Evolutionary conservation across 306 rosid genomes (phyloP).

Genomic region (Vachellia pachyceras): DNA sequence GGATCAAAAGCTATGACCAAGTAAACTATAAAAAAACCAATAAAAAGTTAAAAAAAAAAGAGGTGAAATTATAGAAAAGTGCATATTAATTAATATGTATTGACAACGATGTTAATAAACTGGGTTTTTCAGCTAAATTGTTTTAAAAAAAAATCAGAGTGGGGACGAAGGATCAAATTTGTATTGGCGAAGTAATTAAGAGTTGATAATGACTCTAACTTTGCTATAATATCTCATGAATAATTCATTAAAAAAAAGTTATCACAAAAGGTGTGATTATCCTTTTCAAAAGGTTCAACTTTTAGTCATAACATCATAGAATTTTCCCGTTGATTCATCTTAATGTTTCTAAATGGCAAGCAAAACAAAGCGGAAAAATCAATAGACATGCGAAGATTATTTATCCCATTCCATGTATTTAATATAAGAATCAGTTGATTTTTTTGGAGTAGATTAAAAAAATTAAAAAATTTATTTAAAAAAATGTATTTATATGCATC

Average conservation of each 20-base stretch:
- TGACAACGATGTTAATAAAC: constrained; percentile 34
- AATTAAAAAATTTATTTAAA: too few relatives aligned
- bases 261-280: constrained; percentile 21
- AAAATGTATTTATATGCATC: too few relatives aligned
- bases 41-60: too few relatives aligned
- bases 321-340: constrained; percentile 8
- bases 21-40: too few relatives aligned
- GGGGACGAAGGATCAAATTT: background rate
- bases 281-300: constrained; percentile 34
- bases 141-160: background rate
- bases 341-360: background rate
- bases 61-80: too few relatives aligned
- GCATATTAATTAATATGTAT: background rate
- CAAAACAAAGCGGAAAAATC: background rate
- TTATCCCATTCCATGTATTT: background rate
- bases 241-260: constrained; percentile 40
- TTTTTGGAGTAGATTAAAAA: too few relatives aligned
- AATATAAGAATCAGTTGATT: too few relatives aligned
- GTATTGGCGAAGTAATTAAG: background rate
- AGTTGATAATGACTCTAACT: background rate
- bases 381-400: background rate
- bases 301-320: constrained; percentile 7
- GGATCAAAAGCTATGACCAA: too few relatives aligned
- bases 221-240: constrained; percentile 3
- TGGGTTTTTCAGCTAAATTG: constrained; percentile 31